Evolutionary conservation across 495 filamentous ascomycete genomes (phyloP).

Genomic region (Xylaria nigripes): DNA sequence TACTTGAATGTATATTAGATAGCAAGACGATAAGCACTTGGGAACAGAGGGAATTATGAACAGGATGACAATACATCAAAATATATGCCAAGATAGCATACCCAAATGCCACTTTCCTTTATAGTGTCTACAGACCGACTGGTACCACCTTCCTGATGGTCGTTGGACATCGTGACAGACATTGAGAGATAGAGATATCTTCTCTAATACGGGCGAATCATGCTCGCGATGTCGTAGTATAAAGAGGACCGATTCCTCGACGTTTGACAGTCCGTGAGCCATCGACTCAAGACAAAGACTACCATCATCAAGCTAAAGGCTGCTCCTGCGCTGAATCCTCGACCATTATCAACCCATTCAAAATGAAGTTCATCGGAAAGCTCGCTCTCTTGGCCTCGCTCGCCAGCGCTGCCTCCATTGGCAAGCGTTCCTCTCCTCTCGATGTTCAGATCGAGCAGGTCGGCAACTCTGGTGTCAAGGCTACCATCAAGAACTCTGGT

Average conservation of each 20-base stretch:
- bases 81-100: background rate
- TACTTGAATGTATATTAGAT: too few species aligned
- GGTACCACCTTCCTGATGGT: constrained; percentile 8
- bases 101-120: constrained; percentile 12
- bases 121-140: constrained; percentile 5
- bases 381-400: constrained; percentile 36
- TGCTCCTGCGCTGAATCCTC: background rate
- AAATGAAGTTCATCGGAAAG: constrained; percentile 32
- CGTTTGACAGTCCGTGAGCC: constrained; percentile 1
- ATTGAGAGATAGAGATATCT: background rate
- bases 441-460: constrained; percentile 45
- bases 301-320: background rate
- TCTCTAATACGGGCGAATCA: background rate
- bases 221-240: background rate
- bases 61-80: constrained; percentile 1
- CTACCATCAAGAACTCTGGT: constrained; percentile 54
- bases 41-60: background rate
- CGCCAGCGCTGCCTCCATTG: constrained; percentile 36
- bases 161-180: background rate
- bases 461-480: constrained; percentile 50
- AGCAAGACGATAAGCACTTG: too few species aligned
- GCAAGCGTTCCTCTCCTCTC: constrained; percentile 38
- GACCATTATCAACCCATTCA: constrained; percentile 7
- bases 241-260: constrained; percentile 7
- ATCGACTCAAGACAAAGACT: constrained; percentile 8